Conservation (phyloP, 2,329 filamentous ascomycete species). For the Colletotrichum salicis region DNA sequence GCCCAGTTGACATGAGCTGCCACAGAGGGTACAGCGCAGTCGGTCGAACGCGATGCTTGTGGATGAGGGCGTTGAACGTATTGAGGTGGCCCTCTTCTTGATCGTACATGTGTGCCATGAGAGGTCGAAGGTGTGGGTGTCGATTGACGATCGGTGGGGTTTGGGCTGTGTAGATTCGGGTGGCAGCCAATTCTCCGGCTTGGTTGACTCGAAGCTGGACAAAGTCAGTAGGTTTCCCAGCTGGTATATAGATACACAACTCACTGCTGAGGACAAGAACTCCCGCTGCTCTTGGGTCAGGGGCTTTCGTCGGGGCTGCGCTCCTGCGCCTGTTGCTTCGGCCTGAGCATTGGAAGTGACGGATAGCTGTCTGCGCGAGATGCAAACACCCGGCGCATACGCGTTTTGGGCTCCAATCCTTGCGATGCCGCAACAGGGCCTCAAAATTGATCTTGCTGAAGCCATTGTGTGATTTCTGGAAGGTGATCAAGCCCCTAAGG, state of each 20-base stretch:
- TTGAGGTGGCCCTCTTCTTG: constrained; percentile 90
- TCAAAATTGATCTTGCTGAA: constrained; percentile 10
- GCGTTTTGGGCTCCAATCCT: not conserved
- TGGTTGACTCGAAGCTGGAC: constrained; percentile 90
- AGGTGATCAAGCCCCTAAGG: not conserved
- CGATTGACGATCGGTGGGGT: constrained; percentile 81
- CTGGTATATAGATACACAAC: constrained; percentile 39
- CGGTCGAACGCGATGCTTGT: constrained; percentile 88
- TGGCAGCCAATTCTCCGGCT: constrained; percentile 95
- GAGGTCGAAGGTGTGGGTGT: constrained; percentile 85
- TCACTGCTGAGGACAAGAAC: constrained; percentile 79
- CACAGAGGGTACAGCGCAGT: constrained; percentile 94
- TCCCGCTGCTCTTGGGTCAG: constrained; percentile 76
- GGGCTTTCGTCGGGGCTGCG: constrained; percentile 58
- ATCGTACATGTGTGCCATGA: constrained; percentile 98
- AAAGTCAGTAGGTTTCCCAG: not conserved
- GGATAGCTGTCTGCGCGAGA: constrained; percentile 22
- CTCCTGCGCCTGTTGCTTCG: constrained; percentile 12
- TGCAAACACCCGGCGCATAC: constrained; percentile 14
- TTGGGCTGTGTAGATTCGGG: constrained; percentile 91
- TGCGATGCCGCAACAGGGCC: constrained; percentile 5
- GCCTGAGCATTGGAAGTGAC: constrained; percentile 18
- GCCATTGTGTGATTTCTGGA: constrained; percentile 25
- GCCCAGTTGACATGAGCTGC: constrained; percentile 79
- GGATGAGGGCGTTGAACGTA: constrained; percentile 85